phyloP scores from a whole-genome alignment of 1,139 yeast species.

The Blastobotrys ciferrii region DNA sequence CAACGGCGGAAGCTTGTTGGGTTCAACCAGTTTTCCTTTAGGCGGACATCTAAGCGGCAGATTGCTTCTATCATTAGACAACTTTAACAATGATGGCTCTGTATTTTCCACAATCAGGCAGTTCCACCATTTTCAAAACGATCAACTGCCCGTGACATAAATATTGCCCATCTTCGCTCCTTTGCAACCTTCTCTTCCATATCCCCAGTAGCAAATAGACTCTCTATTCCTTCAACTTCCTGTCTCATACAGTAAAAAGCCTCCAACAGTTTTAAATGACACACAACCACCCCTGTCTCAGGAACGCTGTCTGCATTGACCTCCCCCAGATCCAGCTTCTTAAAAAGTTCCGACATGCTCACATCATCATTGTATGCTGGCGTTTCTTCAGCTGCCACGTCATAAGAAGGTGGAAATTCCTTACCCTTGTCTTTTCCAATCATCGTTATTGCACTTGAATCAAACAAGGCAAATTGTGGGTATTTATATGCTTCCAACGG shows the following conservation, averaged over 20 bases:
- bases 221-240: conserved; percentile 20
- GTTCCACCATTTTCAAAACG: conserved; percentile 37
- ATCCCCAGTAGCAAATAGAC: conserved; percentile 16
- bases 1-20: background rate
- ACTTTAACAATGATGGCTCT: background rate
- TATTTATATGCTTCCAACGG: too few relatives aligned
- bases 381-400: too few relatives aligned
- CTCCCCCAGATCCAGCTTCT: too few relatives aligned
- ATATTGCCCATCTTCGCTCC: conserved; percentile 38
- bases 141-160: conserved; percentile 36
- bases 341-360: too few relatives aligned
- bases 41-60: background rate
- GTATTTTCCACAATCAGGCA: conserved; percentile 3
- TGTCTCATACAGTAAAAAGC: conserved; percentile 35
- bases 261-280: conserved; percentile 40
- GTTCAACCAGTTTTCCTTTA: background rate
- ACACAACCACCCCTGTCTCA: too few relatives aligned
- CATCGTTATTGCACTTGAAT: too few relatives aligned
- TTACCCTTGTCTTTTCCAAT: too few relatives aligned
- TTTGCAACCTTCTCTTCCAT: conserved; percentile 6
- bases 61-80: background rate
- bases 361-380: too few relatives aligned
- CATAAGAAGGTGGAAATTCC: too few relatives aligned
- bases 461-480: too few relatives aligned
- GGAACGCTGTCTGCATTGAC: too few relatives aligned